A percentile compares a stretch with the other conserved stretches of the same genome.
phyloP scores from a whole-genome alignment of 2,329 filamentous ascomycete genomes.

The Penicillium sp. region DNA sequence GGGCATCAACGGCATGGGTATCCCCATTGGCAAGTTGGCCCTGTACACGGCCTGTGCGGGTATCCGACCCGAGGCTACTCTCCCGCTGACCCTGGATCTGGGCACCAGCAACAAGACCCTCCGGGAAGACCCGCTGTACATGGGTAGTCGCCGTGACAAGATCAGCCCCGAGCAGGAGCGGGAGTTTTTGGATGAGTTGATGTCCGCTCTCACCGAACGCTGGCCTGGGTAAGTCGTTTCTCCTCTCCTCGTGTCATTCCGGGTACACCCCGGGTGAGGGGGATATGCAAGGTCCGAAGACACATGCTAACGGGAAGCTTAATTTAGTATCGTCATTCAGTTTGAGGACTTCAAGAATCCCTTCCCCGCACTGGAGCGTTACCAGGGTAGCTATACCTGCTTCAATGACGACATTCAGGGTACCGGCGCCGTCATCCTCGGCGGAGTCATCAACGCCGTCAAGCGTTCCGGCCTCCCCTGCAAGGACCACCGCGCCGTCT shows the following conservation, averaged over 20 bases:
- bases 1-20: conserved; percentile 95
- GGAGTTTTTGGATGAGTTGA: conserved; percentile 96
- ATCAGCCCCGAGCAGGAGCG: conserved; percentile 74
- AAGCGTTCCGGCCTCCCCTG: conserved; percentile 81
- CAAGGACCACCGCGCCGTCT: conserved; percentile 90
- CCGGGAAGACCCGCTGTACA: conserved; percentile 80
- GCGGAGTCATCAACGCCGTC: conserved; percentile 71
- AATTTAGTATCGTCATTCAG: conserved; percentile 69
- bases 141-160: conserved; percentile 83
- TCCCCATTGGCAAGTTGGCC: conserved; percentile 93
- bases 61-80: conserved; percentile 73
- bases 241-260: conserved; percentile 11
- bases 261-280: not conserved
- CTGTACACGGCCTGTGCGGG: conserved; percentile 95
- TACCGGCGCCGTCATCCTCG: conserved; percentile 91
- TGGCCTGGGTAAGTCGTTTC: conserved; percentile 59
- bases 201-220: conserved; percentile 79
- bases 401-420: conserved; percentile 99
- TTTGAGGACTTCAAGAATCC: conserved; percentile 99
- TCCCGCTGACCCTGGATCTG: conserved; percentile 62
- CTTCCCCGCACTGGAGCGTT: conserved; percentile 88
- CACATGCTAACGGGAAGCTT: conserved; percentile 20
- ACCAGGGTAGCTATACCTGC: conserved; percentile 84
- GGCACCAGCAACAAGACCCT: conserved; percentile 63
- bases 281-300: conserved; percentile 3